These are phyloP conservation scores for Speleostelium caveatum DNA, from an alignment of 78 protist species.

Conservation along the genomic window DNA sequence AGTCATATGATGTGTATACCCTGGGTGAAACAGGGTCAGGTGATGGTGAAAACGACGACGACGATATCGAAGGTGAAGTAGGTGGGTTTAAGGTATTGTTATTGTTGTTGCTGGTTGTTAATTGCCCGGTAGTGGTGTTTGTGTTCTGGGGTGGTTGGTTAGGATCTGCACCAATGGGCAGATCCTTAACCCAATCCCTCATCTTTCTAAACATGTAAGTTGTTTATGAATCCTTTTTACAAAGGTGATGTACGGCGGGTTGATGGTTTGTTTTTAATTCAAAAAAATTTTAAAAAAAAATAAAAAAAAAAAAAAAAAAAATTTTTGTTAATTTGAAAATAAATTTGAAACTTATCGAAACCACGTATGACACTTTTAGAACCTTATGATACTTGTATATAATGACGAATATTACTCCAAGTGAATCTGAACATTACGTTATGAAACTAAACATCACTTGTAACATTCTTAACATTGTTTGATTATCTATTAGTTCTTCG, in stretches of 20 bases:
- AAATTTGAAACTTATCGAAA: not conserved
- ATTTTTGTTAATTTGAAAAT: not conserved
- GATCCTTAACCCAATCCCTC: conserved; percentile 50
- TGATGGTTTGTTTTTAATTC: not conserved
- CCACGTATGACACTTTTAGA: no score
- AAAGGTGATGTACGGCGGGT: not conserved
- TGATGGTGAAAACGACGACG: not conserved
- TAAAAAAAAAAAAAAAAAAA: not conserved
- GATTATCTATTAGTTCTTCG: no score
- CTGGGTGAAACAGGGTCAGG: not conserved
- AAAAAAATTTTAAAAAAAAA: not conserved
- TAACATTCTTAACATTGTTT: no score
- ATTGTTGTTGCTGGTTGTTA: conserved; percentile 9
- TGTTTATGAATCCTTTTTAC: no score
- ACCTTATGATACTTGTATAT: no score
- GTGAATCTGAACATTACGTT: no score
- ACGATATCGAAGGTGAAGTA: not conserved
- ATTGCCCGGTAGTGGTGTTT: not conserved
- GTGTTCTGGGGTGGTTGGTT: conserved; percentile 30
- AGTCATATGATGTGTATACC: not conserved
- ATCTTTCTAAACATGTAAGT: conserved; percentile 35
- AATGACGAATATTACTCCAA: no score
- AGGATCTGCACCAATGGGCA: conserved; percentile 4
- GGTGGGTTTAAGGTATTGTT: not conserved
- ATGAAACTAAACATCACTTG: no score